Evolutionary conservation across 345 rosid genomes (phyloP).

Genomic region (Eucalyptus victrix): DNA sequence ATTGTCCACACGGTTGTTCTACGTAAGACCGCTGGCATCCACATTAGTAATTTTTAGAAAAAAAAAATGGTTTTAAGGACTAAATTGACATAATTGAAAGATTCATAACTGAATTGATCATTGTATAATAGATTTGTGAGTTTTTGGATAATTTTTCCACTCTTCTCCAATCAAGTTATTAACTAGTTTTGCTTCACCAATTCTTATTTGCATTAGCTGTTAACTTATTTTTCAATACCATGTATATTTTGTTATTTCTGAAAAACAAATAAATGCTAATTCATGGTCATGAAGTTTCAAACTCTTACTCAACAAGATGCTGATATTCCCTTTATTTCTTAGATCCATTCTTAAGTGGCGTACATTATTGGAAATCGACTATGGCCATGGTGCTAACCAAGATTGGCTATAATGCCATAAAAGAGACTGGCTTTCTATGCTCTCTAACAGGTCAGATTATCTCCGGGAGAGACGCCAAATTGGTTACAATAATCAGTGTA

Average conservation of each 20-base stretch:
- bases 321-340: neutral
- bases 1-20: rapidly evolving
- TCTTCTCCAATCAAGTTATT: neutral
- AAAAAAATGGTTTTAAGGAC: too few species aligned
- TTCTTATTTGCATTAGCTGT: neutral
- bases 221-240: neutral
- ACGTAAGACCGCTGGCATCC: too few species aligned
- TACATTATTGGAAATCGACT: neutral
- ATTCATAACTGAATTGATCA: too few species aligned
- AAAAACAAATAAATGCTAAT: neutral
- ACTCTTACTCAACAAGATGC: neutral
- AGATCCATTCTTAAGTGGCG: neutral
- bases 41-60: neutral
- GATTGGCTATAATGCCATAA: neutral
- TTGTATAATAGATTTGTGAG: too few species aligned
- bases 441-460: neutral
- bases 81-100: neutral
- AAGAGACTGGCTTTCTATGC: neutral
- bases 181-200: neutral
- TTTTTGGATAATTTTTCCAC: neutral
- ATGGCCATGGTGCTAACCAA: neutral
- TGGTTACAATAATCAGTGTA: constrained; percentile 24
- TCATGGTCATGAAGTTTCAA: neutral
- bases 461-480: neutral
- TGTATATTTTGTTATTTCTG: neutral